Evolutionary conservation across 148 eudicot genomes (phyloP).

Genomic region (Amaranthus cruentus): DNA sequence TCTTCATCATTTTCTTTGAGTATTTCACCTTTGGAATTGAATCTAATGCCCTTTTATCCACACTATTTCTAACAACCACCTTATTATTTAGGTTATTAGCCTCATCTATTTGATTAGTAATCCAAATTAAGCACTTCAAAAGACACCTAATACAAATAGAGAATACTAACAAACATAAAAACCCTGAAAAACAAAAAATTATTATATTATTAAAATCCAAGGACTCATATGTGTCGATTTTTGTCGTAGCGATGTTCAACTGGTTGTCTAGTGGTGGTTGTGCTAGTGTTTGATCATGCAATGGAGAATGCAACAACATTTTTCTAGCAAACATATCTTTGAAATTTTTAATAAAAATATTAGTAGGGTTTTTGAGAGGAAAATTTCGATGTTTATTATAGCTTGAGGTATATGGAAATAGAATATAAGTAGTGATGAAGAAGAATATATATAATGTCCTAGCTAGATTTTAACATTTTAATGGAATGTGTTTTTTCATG

Average conservation of each 20-base stretch:
- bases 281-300: neutral
- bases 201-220: slow-evolving; percentile 20
- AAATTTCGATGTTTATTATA: too few relatives aligned
- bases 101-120: slow-evolving; percentile 18
- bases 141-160: slow-evolving; percentile 28
- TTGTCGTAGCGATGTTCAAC: neutral
- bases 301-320: too few relatives aligned
- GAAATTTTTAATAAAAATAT: too few relatives aligned
- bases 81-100: slow-evolving; percentile 10
- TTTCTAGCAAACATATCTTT: too few relatives aligned
- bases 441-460: too few relatives aligned
- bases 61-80: neutral
- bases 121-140: slow-evolving; percentile 15
- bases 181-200: slow-evolving; percentile 4
- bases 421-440: too few relatives aligned
- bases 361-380: too few relatives aligned
- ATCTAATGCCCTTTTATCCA: slow-evolving; percentile 52
- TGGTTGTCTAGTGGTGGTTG: slow-evolving; percentile 11
- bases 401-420: too few relatives aligned
- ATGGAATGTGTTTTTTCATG: too few relatives aligned
- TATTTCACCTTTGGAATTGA: slow-evolving; percentile 55
- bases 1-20: slow-evolving; percentile 29
- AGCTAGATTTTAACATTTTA: too few relatives aligned
- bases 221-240: neutral
- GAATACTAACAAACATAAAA: slow-evolving; percentile 24